A percentile compares a stretch with the other conserved stretches of the same genome.
These are phyloP conservation scores for Camellia japonica DNA, from an alignment of 148 eudicot species.

Conservation along the genomic window DNA sequence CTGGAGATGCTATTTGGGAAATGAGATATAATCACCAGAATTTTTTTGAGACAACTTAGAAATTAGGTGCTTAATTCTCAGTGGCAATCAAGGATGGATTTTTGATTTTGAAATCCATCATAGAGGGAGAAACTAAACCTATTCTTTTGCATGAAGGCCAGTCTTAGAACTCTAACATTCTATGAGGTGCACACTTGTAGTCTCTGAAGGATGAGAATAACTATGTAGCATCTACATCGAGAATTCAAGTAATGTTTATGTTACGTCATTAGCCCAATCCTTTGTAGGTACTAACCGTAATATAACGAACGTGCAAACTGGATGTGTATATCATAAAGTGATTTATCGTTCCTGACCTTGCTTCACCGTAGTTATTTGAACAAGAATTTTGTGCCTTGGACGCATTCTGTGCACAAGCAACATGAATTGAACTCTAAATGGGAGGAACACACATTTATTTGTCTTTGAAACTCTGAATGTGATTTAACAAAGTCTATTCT, in stretches of 20 bases:
- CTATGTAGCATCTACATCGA: no score
- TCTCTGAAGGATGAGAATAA: no score
- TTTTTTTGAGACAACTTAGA: neutral
- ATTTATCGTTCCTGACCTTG: no score
- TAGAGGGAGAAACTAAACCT: neutral
- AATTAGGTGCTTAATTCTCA: neutral
- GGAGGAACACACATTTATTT: neutral
- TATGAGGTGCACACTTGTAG: no score
- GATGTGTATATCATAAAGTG: no score
- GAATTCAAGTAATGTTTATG: no score
- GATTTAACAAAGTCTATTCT: neutral
- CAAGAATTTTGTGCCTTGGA: neutral
- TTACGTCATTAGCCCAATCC: no score
- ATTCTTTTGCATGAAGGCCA: neutral
- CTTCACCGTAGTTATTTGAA: no score
- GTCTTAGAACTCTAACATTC: no score
- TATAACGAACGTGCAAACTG: no score
- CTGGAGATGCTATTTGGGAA: neutral
- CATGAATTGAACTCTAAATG: neutral
- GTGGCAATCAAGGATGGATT: no score
- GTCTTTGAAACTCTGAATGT: neutral
- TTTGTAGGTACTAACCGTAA: no score
- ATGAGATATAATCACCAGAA: neutral
- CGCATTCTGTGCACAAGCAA: neutral
- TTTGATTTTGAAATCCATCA: neutral